These are phyloP conservation scores for Fomes fomentarius DNA, from an alignment of 1,284 basidiomycete genomes.

Conservation along the genomic window DNA sequence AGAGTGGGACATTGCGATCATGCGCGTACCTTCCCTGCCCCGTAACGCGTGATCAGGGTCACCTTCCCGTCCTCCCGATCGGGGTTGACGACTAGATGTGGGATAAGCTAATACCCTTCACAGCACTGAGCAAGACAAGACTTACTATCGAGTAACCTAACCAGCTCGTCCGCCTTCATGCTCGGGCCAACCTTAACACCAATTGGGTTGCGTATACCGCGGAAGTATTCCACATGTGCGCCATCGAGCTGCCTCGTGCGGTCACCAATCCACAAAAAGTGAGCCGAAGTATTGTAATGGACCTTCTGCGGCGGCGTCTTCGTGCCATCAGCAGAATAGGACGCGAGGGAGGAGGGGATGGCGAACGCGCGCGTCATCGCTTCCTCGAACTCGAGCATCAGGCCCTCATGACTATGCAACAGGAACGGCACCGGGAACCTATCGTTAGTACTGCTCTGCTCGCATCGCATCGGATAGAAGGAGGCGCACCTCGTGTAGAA, in stretches of 20 bases:
- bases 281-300: conserved; percentile 88
- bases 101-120: neutral
- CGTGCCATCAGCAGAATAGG: conserved; percentile 33
- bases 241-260: conserved; percentile 92
- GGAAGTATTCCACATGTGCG: conserved; percentile 95
- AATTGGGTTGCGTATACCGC: conserved; percentile 94
- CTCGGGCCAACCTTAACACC: conserved; percentile 96
- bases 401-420: conserved; percentile 95
- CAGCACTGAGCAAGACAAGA: conserved; percentile 6
- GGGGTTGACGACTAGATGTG: conserved; percentile 79
- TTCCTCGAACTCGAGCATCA: conserved; percentile 94
- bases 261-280: conserved; percentile 98
- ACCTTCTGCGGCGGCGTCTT: conserved; percentile 34
- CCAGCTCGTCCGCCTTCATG: conserved; percentile 84
- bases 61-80: conserved; percentile 82
- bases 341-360: conserved; percentile 33
- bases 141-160: conserved; percentile 78
- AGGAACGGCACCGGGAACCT: too few relatives aligned
- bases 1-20: neutral
- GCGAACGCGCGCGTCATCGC: conserved; percentile 80
- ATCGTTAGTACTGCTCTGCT: too few relatives aligned
- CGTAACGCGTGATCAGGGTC: conserved; percentile 93
- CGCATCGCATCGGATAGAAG: conserved; percentile 9
- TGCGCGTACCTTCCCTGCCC: conserved; percentile 73
- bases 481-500: conserved; percentile 83